Evolutionary conservation across 2,329 filamentous ascomycete species (phyloP), one percentile per base, ranked within the genome.

Genomic region (Penicillium sp.): DNA sequence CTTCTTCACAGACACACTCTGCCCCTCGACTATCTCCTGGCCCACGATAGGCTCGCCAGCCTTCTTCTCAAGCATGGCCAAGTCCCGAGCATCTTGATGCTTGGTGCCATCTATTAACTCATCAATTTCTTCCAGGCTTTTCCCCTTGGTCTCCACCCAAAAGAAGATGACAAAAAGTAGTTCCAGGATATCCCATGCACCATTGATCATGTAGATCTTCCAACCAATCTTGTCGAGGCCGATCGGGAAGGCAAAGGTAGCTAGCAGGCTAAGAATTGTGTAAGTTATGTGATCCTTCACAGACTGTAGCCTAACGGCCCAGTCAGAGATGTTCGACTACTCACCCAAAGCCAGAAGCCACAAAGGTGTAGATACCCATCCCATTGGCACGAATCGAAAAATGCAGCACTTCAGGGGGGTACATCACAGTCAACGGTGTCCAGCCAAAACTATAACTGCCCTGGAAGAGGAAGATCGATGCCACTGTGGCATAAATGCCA

Each of bases 381-480:
- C 72, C 73, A 33, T 72, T 71, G 1, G 72, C 72, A 19, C 73
- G 67, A 30, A 76, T 72, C 1, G 69, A 68, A 47, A 74, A 75
- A 49, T 72, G 69, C 54, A 76, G 63, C 6, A 75, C 62, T 52
- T 76, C 74, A 0, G 73, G 65, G 1, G 73, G 71, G 43, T 77
- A 77, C 1, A 76, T 57, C 35, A 66, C 69, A 1, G 71, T 58
- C 17, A 78, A 50, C 2, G 73, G 73, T 5, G 73, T 77, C 70
- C 70, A 75, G 1, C 66, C 72, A n/a, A 77, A 58, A 1, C 65
- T 68, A 50, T 77, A 78, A 37, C 69, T 70, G 0, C 71, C 74
- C 39, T 75, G 71, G 51, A 77, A 78, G 2, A 77, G 56, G 50
- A 77, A 77, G 52, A 77, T 74, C 9, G 69, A 58, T 0, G 71